These are phyloP conservation scores for Xerophyta viscosa DNA, from an alignment of 106 monocot species.

Conservation along the genomic window DNA sequence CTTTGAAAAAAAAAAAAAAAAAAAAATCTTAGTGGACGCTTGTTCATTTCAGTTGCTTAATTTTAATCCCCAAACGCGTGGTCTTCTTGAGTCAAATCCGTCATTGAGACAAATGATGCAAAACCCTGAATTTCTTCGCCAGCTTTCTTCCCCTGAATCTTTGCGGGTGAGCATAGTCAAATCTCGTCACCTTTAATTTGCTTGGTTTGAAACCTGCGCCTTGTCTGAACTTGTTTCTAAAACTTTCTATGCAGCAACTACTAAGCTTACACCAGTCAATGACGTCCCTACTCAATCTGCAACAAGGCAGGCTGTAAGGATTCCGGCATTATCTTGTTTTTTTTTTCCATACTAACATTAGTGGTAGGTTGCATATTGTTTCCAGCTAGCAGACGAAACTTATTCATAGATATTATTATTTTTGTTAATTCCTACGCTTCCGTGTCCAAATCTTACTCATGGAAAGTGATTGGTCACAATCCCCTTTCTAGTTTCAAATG, in stretches of 20 bases:
- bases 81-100: slow-evolving; percentile 44
- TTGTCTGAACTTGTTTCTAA: not conserved
- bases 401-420: too few relatives aligned
- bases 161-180: slow-evolving; percentile 39
- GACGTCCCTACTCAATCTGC: slow-evolving; percentile 31
- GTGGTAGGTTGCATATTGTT: not conserved
- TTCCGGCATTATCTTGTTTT: not conserved
- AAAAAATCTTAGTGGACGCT: too few relatives aligned
- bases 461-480: not conserved
- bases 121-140: slow-evolving; percentile 78
- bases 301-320: slow-evolving; percentile 56
- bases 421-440: not conserved
- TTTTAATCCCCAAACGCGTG: slow-evolving; percentile 57
- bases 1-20: too few relatives aligned
- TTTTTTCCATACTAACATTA: not conserved
- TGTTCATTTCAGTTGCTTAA: slow-evolving; percentile 33
- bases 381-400: too few relatives aligned
- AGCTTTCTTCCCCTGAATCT: slow-evolving; percentile 64
- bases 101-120: slow-evolving; percentile 77
- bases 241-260: slow-evolving; percentile 54
- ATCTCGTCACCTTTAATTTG: not conserved
- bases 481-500: not conserved
- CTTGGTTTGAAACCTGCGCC: not conserved
- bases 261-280: slow-evolving; percentile 50
- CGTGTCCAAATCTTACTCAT: not conserved